A percentile compares a stretch with the other conserved stretches of the same genome.
Evolutionary conservation across 2,329 filamentous ascomycete genomes (phyloP).

Genomic region (Xylariomycetidae sp.): DNA sequence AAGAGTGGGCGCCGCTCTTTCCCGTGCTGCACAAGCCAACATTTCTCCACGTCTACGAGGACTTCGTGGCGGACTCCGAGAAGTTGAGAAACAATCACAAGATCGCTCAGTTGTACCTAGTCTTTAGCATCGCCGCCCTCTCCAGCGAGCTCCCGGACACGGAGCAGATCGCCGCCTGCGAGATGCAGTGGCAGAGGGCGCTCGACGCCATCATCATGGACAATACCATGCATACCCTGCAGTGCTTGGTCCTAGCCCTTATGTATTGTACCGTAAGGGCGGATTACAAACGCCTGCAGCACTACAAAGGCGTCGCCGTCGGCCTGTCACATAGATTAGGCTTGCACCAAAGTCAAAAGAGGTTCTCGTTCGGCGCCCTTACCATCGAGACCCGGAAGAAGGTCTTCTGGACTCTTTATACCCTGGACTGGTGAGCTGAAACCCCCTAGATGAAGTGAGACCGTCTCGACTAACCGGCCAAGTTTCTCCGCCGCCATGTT

Average conservation of each 20-base stretch:
- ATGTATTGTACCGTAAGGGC: constrained; percentile 84
- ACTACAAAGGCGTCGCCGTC: constrained; percentile 86
- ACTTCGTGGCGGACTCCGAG: constrained; percentile 74
- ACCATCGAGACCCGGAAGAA: constrained; percentile 90
- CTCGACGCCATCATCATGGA: constrained; percentile 74
- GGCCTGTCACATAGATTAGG: constrained; percentile 82
- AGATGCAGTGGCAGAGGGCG: constrained; percentile 77
- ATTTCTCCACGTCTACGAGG: constrained; percentile 80
- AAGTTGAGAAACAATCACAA: constrained; percentile 73
- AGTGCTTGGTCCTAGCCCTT: constrained; percentile 83
- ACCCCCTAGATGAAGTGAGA: too few relatives aligned
- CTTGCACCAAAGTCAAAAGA: constrained; percentile 86
- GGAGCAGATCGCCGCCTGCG: constrained; percentile 57
- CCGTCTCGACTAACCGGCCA: constrained; percentile 14
- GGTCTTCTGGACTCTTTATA: constrained; percentile 95
- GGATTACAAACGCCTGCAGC: constrained; percentile 79
- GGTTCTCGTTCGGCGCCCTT: constrained; percentile 76
- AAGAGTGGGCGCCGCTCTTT: constrained; percentile 94
- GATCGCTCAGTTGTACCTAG: constrained; percentile 82
- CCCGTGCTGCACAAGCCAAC: constrained; percentile 87
- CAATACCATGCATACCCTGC: constrained; percentile 75
- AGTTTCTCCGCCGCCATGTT: constrained; percentile 87
- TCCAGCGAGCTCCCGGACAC: constrained; percentile 53
- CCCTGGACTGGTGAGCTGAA: constrained; percentile 81
- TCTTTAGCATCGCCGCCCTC: constrained; percentile 82